These are phyloP conservation scores for Podila horticola DNA, from an alignment of 192 early-diverging fungal genomes.

Conservation along the genomic window DNA sequence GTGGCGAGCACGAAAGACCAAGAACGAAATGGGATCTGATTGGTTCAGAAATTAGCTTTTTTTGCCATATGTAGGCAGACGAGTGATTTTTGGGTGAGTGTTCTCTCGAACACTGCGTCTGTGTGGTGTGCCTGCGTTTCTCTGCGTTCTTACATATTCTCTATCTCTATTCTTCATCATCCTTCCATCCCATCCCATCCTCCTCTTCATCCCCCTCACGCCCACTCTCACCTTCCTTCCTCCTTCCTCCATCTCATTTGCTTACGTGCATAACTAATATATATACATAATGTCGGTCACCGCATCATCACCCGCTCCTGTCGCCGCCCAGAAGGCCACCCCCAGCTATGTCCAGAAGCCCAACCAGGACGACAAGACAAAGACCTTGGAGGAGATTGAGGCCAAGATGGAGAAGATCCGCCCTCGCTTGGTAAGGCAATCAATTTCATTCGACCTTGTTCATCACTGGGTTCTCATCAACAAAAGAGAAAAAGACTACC, in stretches of 20 bases:
- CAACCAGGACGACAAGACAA: constrained; percentile 42
- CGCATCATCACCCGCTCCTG: constrained; percentile 17
- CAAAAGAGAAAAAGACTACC: too few species aligned
- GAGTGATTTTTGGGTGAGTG: too few species aligned
- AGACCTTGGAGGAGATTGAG: constrained; percentile 49
- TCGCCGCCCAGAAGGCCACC: constrained; percentile 26
- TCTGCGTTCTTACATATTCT: too few species aligned
- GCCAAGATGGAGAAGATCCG: constrained; percentile 54
- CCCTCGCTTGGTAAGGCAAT: constrained; percentile 39
- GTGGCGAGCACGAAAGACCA: too few species aligned
- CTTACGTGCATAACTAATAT: constrained; percentile 1
- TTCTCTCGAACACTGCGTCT: too few species aligned
- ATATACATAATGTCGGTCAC: constrained; percentile 42
- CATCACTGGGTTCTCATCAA: background rate
- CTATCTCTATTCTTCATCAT: background rate
- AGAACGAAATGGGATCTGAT: too few species aligned
- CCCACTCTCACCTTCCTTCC: constrained; percentile 6
- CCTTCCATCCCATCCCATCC: constrained; percentile 11
- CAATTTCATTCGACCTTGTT: background rate
- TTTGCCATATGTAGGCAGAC: too few species aligned
- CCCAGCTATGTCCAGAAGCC: constrained; percentile 42
- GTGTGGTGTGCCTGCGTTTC: too few species aligned
- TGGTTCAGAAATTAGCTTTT: too few species aligned
- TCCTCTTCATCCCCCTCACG: background rate
- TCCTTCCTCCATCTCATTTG: background rate